These are phyloP conservation scores for Entophlyctis helioformis DNA, from an alignment of 192 early-diverging fungal genomes.

Conservation along the genomic window DNA sequence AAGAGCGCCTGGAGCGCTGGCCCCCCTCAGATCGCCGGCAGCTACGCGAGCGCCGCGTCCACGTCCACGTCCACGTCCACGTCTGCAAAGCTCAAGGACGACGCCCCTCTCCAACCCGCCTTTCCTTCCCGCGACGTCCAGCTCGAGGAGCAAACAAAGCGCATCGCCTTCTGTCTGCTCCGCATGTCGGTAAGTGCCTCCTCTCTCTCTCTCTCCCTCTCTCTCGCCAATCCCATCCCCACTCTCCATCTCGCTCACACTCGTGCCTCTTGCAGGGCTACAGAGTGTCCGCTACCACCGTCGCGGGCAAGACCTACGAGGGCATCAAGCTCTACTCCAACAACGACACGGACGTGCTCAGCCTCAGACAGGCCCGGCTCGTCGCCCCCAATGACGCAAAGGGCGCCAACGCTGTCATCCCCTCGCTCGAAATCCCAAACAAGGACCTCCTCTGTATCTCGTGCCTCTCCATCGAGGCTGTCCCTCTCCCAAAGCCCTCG, in stretches of 20 bases:
- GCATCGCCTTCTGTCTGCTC: conserved; percentile 27
- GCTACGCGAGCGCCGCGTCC: too few species aligned
- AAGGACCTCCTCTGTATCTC: conserved; percentile 55
- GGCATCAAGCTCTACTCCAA: conserved; percentile 57
- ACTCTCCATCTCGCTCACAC: neutral
- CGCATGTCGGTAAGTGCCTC: too few species aligned
- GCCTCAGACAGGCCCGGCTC: conserved; percentile 39
- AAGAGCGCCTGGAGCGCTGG: too few species aligned
- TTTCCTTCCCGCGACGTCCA: too few species aligned
- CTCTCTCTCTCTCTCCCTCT: too few species aligned
- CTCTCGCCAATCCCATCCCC: too few species aligned
- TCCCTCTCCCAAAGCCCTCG: too few species aligned
- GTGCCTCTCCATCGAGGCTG: neutral
- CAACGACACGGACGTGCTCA: conserved; percentile 48
- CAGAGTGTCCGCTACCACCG: conserved; percentile 43
- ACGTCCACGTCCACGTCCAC: too few species aligned
- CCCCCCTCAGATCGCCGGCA: too few species aligned
- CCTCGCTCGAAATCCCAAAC: conserved; percentile 43
- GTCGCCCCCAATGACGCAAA: neutral
- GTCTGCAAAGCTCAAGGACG: too few species aligned
- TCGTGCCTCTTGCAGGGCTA: conserved; percentile 41
- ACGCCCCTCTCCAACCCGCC: too few species aligned
- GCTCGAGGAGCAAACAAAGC: too few species aligned
- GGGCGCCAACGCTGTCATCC: conserved; percentile 10
- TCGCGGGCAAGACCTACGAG: conserved; percentile 47